Evolutionary conservation across 805 yeast genomes (phyloP).

Genomic region (Pachysolen tannophilus): DNA sequence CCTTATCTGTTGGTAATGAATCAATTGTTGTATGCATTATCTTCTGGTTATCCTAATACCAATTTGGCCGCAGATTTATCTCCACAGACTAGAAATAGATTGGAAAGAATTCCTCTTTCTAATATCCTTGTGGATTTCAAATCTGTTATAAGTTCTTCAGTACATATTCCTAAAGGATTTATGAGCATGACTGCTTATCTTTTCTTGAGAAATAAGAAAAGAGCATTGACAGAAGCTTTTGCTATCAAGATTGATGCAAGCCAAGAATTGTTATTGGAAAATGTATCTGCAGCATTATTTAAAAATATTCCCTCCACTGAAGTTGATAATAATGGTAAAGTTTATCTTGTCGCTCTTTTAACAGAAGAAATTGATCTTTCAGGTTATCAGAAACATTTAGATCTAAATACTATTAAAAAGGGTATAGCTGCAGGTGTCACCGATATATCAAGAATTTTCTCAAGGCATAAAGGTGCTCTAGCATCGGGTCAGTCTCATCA

Average conservation of each 20-base stretch:
- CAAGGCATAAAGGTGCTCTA: conserved; percentile 52
- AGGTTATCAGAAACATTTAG: conserved; percentile 5
- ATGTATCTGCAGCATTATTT: conserved; percentile 72
- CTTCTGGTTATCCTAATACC: conserved; percentile 60
- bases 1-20: conserved; percentile 58
- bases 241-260: conserved; percentile 56
- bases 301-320: conserved; percentile 66
- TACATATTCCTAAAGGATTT: conserved; percentile 56
- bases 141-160: conserved; percentile 53
- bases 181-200: conserved; percentile 67
- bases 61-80: conserved; percentile 24
- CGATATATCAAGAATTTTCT: conserved; percentile 73
- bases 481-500: conserved; percentile 60
- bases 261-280: conserved; percentile 52
- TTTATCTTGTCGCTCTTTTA: conserved; percentile 68
- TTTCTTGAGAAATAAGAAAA: conserved; percentile 56
- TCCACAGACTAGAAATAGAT: conserved; percentile 40
- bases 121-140: conserved; percentile 75
- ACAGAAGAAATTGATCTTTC: conserved; percentile 57
- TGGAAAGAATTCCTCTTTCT: conserved; percentile 43
- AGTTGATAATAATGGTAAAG: conserved; percentile 47
- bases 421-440: conserved; percentile 88
- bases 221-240: conserved; percentile 72
- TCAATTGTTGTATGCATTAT: conserved; percentile 64
- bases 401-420: conserved; percentile 43